Evolutionary conservation across 352 stramenopile species (phyloP).

Genomic region (Pythium graminicola): DNA sequence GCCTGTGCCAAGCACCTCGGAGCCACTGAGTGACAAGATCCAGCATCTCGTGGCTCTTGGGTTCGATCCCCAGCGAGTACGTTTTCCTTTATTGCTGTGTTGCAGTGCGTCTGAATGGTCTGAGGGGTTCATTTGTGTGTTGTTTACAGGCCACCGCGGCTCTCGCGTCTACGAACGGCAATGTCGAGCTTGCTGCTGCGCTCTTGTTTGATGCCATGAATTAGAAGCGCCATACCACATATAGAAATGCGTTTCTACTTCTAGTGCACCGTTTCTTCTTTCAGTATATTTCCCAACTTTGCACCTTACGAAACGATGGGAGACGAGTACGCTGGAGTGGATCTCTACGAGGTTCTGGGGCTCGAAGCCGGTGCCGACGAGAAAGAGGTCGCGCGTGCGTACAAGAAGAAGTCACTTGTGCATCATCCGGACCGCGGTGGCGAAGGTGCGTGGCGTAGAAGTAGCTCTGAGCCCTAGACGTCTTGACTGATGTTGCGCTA

Average conservation of each 20-base stretch:
- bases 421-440: conserved; percentile 77
- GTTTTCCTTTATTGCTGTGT: conserved; percentile 7
- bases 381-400: conserved; percentile 67
- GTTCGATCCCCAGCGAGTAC: conserved; percentile 54
- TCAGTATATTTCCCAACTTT: conserved; percentile 14
- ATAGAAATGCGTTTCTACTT: conserved; percentile 20
- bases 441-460: conserved; percentile 38
- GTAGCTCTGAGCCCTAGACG: background rate
- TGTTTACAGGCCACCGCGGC: conserved; percentile 43
- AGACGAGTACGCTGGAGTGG: conserved; percentile 33
- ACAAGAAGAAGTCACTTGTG: conserved; percentile 76
- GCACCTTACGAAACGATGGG: conserved; percentile 6
- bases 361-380: conserved; percentile 58
- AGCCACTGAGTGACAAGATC: conserved; percentile 46
- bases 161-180: conserved; percentile 62
- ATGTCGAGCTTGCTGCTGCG: conserved; percentile 75
- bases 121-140: background rate
- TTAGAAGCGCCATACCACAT: background rate
- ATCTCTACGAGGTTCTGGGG: conserved; percentile 73
- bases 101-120: background rate
- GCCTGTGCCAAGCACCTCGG: conserved; percentile 7
- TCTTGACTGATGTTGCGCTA: conserved; percentile 4
- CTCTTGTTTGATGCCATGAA: conserved; percentile 59
- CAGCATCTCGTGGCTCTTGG: conserved; percentile 55
- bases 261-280: conserved; percentile 1